Evolutionary conservation across 78 protist species (phyloP), one percentile per base, ranked within the genome.

Genomic region (Isochrysis galbana): DNA sequence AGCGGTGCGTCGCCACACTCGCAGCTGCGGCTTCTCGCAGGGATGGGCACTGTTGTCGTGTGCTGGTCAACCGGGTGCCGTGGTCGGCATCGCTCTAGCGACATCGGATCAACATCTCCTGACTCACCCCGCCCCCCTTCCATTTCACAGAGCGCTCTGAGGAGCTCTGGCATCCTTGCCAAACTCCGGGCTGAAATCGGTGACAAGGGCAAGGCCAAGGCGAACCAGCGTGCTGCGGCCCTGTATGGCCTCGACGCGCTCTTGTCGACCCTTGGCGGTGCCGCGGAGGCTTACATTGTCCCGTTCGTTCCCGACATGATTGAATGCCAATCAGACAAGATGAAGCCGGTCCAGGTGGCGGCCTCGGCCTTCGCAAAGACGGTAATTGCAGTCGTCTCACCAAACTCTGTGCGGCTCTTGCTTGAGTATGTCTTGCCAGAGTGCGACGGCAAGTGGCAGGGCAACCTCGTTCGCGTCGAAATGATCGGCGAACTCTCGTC

Each of bases 151-250:
- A 7, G 7, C 29, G 7, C 61, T 14, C 61, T 51, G 29, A 61
- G 26, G 74, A 61, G 5, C 36, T 7, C 10, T 61, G 74, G 74
- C 29, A 23, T 61, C 74, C 2, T 70, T 3, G 80, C 41, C 14
- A 4, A 14, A 29, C 46, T 77, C 46, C 5, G 1, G 44, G 45
- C 84, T 14, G 84, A 39, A 46, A 1, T 77, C n/a, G 84, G 47
- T 4, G 84, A 77, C 84, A 77, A 77, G 84, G 44, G 47, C 22
- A 77, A 77, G 84, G 29, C 44, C 47, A 39, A 36, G 84, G 84
- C 84, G 29, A 77, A 77, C 46, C 19, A 17, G 32, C 84, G 84
- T 46, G 84, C 84, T 17, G 84, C 34, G 1, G 5, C 84, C 2
- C 46, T 77, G 17, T 22, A 3, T 17, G 44, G n/a, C 26, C 84